Base-by-base conservation (phyloP, 2,329 filamentous ascomycete species). In the Lasiodiplodia hormozganensis region DNA sequence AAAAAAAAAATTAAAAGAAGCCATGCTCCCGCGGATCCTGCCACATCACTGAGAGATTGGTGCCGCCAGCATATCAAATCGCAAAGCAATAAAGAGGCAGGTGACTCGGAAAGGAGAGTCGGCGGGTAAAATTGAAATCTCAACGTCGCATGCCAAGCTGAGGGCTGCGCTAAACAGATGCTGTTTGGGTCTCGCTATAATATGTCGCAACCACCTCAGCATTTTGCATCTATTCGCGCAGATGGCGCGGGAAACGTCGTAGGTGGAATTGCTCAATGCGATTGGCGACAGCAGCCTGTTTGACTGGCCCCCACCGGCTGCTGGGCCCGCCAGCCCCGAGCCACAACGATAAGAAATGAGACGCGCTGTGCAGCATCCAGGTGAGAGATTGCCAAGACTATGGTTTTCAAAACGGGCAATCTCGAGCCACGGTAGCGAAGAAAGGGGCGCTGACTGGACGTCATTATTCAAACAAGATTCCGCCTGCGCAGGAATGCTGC, bases 201-300 rank as follows among this genome's bases (percentile, higher is more conserved):
- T 16, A 47, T 25, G 56, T n/a, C 56, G 56, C 36, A 23, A 49
- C 25, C 40, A 21, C 14, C 28, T 40, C 38, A 40, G 36, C 40
- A 31, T 18, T 3, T 8, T n/a, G 58, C 40, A 51, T 18, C 31
- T 7, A 11, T 16, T 16, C 25, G 49, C n/a, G 58, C 60, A 64
- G 47, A 64, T 64, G 28, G 25, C 31, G 40, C 60, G 36, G 47
- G n/a, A 16, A 23, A 28, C 60, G 60, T 64, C 60, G 43, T 28
- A 49, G 18, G 36, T 6, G 7, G n/a, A 60, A 16, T 4, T 18
- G 36, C 57, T 60, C 23, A n/a, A 47, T 31, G 28, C 38, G 6
- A 43, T 43, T 34, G 43, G 58, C 18, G 43, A 62, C 58, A 23
- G 18, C 58, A 51, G 28, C n/a, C 58, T 16, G 58, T 38, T 62